Evolutionary conservation across 192 early-diverging fungal species (phyloP).

Genomic region (Coemansia sp.): DNA sequence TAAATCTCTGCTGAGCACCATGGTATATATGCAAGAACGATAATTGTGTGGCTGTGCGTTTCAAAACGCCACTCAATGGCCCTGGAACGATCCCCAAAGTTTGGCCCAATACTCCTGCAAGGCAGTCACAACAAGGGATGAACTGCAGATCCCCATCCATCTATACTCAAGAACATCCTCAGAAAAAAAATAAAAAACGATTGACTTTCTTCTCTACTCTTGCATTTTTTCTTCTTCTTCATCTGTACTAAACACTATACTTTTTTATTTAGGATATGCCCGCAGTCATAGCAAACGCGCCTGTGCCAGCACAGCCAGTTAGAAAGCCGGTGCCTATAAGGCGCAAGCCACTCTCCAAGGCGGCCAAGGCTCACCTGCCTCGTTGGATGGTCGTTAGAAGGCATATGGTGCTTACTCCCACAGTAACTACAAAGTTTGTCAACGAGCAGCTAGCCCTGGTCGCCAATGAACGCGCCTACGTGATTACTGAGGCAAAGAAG

Average conservation of each 20-base stretch:
- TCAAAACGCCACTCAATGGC: no score
- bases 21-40: not conserved
- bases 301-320: not conserved
- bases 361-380: not conserved
- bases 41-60: not conserved
- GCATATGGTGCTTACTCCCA: not conserved
- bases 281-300: not conserved
- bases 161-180: not conserved
- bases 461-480: not conserved
- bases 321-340: conserved; percentile 2
- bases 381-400: not conserved
- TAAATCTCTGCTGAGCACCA: not conserved
- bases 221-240: not conserved
- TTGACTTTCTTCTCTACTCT: not conserved
- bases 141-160: not conserved
- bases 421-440: not conserved
- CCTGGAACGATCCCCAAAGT: no score
- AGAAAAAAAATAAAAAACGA: not conserved
- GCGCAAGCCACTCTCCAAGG: conserved; percentile 5
- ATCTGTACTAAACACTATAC: not conserved
- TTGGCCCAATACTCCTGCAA: no score
- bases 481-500: not conserved
- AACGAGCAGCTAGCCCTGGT: not conserved
- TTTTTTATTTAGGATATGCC: not conserved
- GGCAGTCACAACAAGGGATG: not conserved